Base-by-base conservation (phyloP, 495 filamentous ascomycete species). In the Penicillium fimorum region DNA sequence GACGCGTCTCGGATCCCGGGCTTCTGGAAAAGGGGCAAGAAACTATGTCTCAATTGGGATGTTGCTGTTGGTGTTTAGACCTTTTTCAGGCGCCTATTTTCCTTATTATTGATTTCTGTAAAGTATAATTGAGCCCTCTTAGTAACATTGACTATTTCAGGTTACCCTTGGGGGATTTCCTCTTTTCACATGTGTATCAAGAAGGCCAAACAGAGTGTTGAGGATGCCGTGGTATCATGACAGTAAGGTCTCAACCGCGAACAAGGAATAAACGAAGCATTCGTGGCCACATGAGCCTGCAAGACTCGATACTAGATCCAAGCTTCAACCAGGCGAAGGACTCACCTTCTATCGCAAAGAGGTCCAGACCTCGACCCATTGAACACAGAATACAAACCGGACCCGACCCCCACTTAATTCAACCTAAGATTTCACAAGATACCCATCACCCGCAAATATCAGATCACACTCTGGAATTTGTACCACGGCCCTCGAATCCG, bases 1-100 rank as follows among this genome's bases (percentile, higher is more conserved):
- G 48, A 50, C 18, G 27, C 13, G 44, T 60, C 38, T 54, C 22
- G 24, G 53, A 51, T 55, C 32, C 50, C 22, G 17, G 22, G 45
- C 50, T 65, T 65, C 51, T 61, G 50, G 59, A 65, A 67, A 62
- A 47, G 47, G 56, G 56, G 58, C 20, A 55, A 48, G 27, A 59
- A 41, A 25, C 37, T 25, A 56, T 49, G 38, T 62, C 62, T 65
- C 43, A 58, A 61, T 64, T 17, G 50, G 54, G 59, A 47, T 58
- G 56, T 47, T 59, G 53, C 56, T 62, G 27, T 49, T 49, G 47
- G 47, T 24, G 59, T 50, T 60, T 48, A 48, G 46, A 52, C 55
- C 57, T 49, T 50, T 50, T 20, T 37, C 24, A 50, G 12, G 25
- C 22, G 22, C 15, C 2, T 24, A 22, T 13, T 6, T 5, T 27